These are phyloP conservation scores for Purpureocillium lavendulum DNA, from an alignment of 2,329 filamentous ascomycete genomes.

Conservation along the genomic window DNA sequence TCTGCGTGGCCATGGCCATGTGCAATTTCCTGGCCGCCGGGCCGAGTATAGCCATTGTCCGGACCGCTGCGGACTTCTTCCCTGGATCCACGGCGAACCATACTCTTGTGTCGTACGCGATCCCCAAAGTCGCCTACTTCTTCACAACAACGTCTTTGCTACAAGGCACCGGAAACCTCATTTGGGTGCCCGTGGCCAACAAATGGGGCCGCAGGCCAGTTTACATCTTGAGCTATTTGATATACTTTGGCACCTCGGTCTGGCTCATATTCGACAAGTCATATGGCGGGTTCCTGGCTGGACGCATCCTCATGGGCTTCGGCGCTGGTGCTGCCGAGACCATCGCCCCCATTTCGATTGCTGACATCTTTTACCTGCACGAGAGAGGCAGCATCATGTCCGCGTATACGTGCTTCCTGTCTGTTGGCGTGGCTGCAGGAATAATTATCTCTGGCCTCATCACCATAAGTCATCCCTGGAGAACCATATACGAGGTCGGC, in stretches of 20 bases:
- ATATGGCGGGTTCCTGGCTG: constrained; percentile 33
- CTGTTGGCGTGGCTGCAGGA: constrained; percentile 32
- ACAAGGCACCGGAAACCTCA: constrained; percentile 37
- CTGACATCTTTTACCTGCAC: constrained; percentile 49
- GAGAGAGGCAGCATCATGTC: constrained; percentile 45
- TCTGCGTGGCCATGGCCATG: constrained; percentile 45
- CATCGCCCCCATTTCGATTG: constrained; percentile 40
- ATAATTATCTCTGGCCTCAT: constrained; percentile 38
- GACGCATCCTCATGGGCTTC: constrained; percentile 43
- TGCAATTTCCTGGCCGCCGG: constrained; percentile 50
- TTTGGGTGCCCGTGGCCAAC: constrained; percentile 37
- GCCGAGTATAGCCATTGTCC: constrained; percentile 40
- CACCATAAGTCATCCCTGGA: constrained; percentile 38
- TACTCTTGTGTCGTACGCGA: constrained; percentile 19
- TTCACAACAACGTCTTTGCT: constrained; percentile 42
- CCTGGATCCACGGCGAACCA: constrained; percentile 20
- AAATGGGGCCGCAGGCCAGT: constrained; percentile 35
- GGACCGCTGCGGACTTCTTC: constrained; percentile 38
- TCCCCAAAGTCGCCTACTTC: constrained; percentile 41
- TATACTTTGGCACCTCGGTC: constrained; percentile 31
- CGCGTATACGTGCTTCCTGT: constrained; percentile 31
- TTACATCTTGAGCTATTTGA: constrained; percentile 32
- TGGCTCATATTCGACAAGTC: constrained; percentile 34
- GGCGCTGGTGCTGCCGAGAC: constrained; percentile 45
- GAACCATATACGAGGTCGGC: constrained; percentile 42